Evolutionary conservation across 805 yeast genomes (phyloP), one percentile per base, ranked within the genome.

Genomic region (Monosporozyma unispora): DNA sequence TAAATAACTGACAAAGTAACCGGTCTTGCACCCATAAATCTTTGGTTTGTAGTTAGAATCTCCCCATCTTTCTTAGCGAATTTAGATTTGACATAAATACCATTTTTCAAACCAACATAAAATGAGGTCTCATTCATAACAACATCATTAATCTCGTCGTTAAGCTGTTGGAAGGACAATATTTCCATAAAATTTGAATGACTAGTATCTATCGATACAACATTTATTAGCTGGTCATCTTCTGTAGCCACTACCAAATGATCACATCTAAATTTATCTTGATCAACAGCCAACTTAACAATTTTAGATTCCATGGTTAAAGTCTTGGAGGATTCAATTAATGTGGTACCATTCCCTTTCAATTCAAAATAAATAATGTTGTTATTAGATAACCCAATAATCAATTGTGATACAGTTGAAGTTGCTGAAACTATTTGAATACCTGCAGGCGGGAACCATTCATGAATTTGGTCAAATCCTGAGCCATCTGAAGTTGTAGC

Each of bases 361-460:
- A 81, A 70, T 64, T 91, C 97, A 64, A 93, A 91, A 65, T 91
- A 91, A 3, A 84, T 82, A 3, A 91, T 57, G 50, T 85, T 90
- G 49, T 80, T 73, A 58, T 82, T 86, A 2, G 93, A 81, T 3
- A 93, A 66, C 0, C 82, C 88, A 4, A 91, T 57, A 0, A 77
- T 79, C 0, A 90, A 70, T 64, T 93, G 98, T 2, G 76, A 73
- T 22, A 74, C 70, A 16, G 88, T 87, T 2, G 83, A 66, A 1
- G 86, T 61, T 0, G 87, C 82, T n/a, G 71, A 67, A 0, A 76
- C 58, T 38, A 93, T 74, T 22, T 75, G 70, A 19, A 81, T 77
- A 2, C 93, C 95, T 0, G 82, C 80, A 0, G 96, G 95, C 1
- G 96, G 87, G 27, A 66, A 70, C 98, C 98, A 93, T 53, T 84